These are phyloP conservation scores for Astrothelium subdiscretum DNA, from an alignment of 495 filamentous ascomycete species.

Conservation along the genomic window DNA sequence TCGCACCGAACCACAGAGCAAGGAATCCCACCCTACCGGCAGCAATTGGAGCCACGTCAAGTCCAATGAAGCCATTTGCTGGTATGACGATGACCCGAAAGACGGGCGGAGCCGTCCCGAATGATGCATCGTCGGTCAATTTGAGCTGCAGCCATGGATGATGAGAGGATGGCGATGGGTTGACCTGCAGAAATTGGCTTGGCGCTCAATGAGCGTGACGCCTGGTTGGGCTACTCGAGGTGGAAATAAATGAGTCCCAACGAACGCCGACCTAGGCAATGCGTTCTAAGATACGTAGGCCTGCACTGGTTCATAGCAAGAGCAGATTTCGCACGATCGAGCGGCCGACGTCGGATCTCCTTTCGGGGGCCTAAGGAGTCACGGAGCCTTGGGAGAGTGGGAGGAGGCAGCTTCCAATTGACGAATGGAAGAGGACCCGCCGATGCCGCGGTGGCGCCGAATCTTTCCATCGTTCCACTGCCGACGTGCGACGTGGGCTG, in stretches of 20 bases:
- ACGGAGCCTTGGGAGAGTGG: background rate
- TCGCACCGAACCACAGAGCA: background rate
- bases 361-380: no score
- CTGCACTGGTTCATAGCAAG: no score
- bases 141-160: background rate
- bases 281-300: background rate
- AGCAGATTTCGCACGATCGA: background rate
- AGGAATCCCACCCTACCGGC: background rate
- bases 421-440: background rate
- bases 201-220: background rate
- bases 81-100: background rate
- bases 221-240: background rate
- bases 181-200: background rate
- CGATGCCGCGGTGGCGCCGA: background rate
- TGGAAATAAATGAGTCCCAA: background rate
- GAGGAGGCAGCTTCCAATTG: no score
- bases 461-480: background rate
- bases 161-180: background rate
- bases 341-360: no score
- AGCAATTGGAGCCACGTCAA: conserved; percentile 2
- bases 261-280: background rate
- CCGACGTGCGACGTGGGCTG: background rate
- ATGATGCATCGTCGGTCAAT: background rate
- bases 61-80: background rate
- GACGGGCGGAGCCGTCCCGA: background rate